Percentiles rank a stretch among this genome's conserved stretches.
phyloP scores from a whole-genome alignment of 2,329 filamentous ascomycete genomes.

The Neofusicoccum laricinum region DNA sequence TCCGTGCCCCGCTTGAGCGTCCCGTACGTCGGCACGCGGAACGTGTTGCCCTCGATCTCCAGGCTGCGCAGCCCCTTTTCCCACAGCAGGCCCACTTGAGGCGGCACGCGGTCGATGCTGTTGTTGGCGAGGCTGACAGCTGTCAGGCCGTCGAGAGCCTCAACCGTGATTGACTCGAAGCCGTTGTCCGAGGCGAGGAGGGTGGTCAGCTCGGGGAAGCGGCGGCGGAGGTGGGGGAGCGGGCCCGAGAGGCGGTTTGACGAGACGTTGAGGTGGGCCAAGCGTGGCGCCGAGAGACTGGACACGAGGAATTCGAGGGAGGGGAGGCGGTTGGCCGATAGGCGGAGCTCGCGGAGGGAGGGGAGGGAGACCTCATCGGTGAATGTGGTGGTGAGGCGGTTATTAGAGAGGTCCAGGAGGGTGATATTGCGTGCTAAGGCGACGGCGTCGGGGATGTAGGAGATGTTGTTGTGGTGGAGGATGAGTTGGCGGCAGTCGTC shows the following conservation, averaged over 20 bases:
- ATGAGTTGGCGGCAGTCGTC: slow-evolving; percentile 57
- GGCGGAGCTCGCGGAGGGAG: slow-evolving; percentile 71
- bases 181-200: slow-evolving; percentile 78
- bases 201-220: slow-evolving; percentile 68
- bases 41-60: slow-evolving; percentile 80
- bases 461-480: slow-evolving; percentile 75
- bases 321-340: slow-evolving; percentile 71
- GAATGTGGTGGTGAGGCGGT: slow-evolving; percentile 63
- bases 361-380: slow-evolving; percentile 52
- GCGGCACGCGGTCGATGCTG: slow-evolving; percentile 76
- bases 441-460: slow-evolving; percentile 65
- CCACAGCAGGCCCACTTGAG: slow-evolving; percentile 74
- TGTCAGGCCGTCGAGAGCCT: slow-evolving; percentile 69
- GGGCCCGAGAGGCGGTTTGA: slow-evolving; percentile 71
- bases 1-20: slow-evolving; percentile 86
- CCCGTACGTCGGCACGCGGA: slow-evolving; percentile 81
- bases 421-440: slow-evolving; percentile 68
- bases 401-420: slow-evolving; percentile 71
- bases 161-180: slow-evolving; percentile 68
- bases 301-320: slow-evolving; percentile 64
- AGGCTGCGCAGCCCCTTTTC: slow-evolving; percentile 60
- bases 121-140: slow-evolving; percentile 82
- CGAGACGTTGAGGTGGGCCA: slow-evolving; percentile 77
- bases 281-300: slow-evolving; percentile 67
- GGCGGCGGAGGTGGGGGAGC: slow-evolving; percentile 63